These are phyloP conservation scores for Lachancea kluyveri DNA, from an alignment of 805 yeast species.

Conservation along the genomic window DNA sequence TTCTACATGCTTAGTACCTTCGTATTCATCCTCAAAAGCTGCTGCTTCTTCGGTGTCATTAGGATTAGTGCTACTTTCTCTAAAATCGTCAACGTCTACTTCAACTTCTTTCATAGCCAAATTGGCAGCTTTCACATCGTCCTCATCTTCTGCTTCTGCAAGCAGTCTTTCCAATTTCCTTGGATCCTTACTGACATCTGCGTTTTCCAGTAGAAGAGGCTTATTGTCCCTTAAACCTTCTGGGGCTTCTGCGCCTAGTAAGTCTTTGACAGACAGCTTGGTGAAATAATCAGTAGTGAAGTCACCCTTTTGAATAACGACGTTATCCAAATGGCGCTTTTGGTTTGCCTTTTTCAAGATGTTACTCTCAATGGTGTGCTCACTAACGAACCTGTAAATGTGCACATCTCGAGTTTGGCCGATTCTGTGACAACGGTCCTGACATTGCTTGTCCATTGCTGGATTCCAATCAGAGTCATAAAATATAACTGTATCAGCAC, in stretches of 20 bases:
- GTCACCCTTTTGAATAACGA: conserved; percentile 95
- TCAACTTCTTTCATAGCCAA: conserved; percentile 82
- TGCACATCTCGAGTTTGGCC: conserved; percentile 98
- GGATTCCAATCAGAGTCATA: conserved; percentile 99
- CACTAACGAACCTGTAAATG: conserved; percentile 92
- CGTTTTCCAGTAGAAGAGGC: conserved; percentile 27
- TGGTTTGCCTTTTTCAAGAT: conserved; percentile 91
- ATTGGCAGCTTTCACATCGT: conserved; percentile 82
- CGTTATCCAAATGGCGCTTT: conserved; percentile 87
- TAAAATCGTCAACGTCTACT: conserved; percentile 81
- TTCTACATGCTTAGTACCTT: conserved; percentile 74
- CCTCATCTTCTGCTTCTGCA: conserved; percentile 94
- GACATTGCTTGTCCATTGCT: conserved; percentile 98
- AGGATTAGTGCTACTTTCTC: conserved; percentile 34
- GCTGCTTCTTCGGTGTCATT: conserved; percentile 12
- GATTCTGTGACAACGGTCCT: conserved; percentile 97
- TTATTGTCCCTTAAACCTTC: conserved; percentile 35
- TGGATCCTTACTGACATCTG: conserved; percentile 30
- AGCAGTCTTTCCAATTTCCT: conserved; percentile 52
- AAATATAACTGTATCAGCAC: conserved; percentile 97
- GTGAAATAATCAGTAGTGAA: conserved; percentile 96
- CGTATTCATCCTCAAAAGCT: conserved; percentile 34
- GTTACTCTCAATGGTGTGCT: conserved; percentile 92
- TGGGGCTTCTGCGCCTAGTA: conserved; percentile 52
- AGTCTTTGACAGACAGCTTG: conserved; percentile 76